These are phyloP conservation scores for Thymus mandschuricus DNA, from an alignment of 257 asterid genomes.

Conservation along the genomic window DNA sequence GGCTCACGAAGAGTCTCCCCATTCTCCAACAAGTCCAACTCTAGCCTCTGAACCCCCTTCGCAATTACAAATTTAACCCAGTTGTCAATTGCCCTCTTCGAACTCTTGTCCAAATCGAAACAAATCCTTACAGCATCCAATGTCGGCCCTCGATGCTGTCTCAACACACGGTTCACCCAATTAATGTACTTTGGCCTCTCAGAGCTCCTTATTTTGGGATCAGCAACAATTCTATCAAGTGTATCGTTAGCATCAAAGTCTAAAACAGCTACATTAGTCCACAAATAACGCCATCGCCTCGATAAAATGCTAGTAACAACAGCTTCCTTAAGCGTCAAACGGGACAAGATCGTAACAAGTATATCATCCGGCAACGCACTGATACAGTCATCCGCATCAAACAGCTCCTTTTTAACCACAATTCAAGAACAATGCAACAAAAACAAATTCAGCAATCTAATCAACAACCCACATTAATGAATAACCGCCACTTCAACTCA, in stretches of 20 bases:
- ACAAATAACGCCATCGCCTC: slow-evolving; percentile 49
- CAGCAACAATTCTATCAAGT: slow-evolving; percentile 40
- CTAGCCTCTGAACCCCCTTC: slow-evolving; percentile 48
- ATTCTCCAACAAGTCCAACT: slow-evolving; percentile 53
- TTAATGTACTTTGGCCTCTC: slow-evolving; percentile 57
- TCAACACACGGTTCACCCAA: slow-evolving; percentile 61
- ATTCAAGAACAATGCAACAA: slow-evolving; percentile 18
- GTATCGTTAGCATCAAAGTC: slow-evolving; percentile 47
- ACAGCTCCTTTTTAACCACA: slow-evolving; percentile 30
- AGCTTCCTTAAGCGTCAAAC: slow-evolving; percentile 48
- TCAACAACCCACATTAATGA: slow-evolving; percentile 27
- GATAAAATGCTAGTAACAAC: slow-evolving; percentile 46
- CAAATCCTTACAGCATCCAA: slow-evolving; percentile 42
- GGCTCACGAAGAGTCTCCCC: slow-evolving; percentile 51
- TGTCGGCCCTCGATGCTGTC: slow-evolving; percentile 44
- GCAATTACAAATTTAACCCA: slow-evolving; percentile 53
- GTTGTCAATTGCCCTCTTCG: slow-evolving; percentile 46
- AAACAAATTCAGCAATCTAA: slow-evolving; percentile 18
- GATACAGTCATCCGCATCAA: slow-evolving; percentile 37
- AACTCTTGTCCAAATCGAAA: slow-evolving; percentile 56
- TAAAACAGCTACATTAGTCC: slow-evolving; percentile 43
- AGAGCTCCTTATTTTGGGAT: slow-evolving; percentile 28
- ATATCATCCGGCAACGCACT: slow-evolving; percentile 53
- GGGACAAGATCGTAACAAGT: slow-evolving; percentile 46
- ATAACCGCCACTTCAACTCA: slow-evolving; percentile 26